These are phyloP conservation scores for Mucor lusitanicus DNA, from an alignment of 371 early-diverging fungal species.

Conservation along the genomic window DNA sequence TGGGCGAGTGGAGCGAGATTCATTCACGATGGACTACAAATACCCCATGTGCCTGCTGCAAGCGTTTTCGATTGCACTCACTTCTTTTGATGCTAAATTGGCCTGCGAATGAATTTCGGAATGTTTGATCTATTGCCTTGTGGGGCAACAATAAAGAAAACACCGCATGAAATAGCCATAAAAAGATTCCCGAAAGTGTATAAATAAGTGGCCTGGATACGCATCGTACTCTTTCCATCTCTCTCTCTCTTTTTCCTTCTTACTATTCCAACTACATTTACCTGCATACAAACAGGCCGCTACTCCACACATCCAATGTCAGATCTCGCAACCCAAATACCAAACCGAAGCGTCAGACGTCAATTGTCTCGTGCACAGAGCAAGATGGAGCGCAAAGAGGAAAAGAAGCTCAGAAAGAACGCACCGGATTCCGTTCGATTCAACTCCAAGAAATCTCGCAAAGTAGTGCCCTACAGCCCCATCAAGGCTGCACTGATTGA, in stretches of 20 bases:
- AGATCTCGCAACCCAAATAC: background rate
- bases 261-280: background rate
- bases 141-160: background rate
- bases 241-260: background rate
- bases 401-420: background rate
- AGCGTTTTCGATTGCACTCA: slow-evolving; percentile 93
- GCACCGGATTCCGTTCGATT: background rate
- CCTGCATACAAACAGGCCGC: background rate
- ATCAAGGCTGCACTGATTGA: background rate
- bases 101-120: slow-evolving; percentile 74
- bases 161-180: background rate
- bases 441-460: slow-evolving; percentile 7
- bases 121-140: background rate
- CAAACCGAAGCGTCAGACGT: slow-evolving; percentile 2
- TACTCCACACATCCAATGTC: background rate
- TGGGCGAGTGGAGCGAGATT: slow-evolving; percentile 81
- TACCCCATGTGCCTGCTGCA: slow-evolving; percentile 93
- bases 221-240: background rate
- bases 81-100: slow-evolving; percentile 89
- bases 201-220: background rate
- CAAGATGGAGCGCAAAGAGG: background rate
- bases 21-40: slow-evolving; percentile 92
- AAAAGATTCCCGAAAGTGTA: slow-evolving; percentile 1
- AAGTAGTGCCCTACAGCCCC: background rate
- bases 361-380: background rate